Evolutionary conservation across 2,329 filamentous ascomycete genomes (phyloP), one percentile per base, ranked within the genome.

Genomic region (Colletotrichum sidae): DNA sequence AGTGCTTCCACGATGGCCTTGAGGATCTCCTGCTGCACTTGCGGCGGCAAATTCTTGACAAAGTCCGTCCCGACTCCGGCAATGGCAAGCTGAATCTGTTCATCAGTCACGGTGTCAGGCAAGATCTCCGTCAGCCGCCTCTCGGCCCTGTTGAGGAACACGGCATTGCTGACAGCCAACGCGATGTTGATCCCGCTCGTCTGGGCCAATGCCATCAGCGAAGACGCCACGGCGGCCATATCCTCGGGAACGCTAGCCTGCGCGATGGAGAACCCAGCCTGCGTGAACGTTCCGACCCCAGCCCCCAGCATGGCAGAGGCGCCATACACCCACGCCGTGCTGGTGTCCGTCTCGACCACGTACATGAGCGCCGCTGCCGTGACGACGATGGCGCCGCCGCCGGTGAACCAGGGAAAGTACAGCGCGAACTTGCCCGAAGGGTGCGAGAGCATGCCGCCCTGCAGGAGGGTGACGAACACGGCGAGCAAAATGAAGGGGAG

Each of bases 401-500:
- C 60, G 3, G 80, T 58, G 69, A 75, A 84, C 74, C 73, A 83
- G 0, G 75, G 77, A 72, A 75, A 76, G 69, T 79, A 82, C 17
- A 65, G 37, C 35, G 77, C 77, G 12, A 74, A 68, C 6, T 71
- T 73, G 1, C 59, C 63, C 1, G 63, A 66, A 1, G 47, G 59
- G n/a, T 49, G 59, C 37, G 59, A 57, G 12, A 63, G n/a, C n/a
- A 66, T 46, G 11, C 41, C 63, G 6, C 47, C 63, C 4, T 66
- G 59, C 8, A 81, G 70, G 17, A 76, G 72, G 44, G 72, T 69
- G 44, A 76, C 65, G 11, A 79, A 74, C 2, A 79, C 58, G 1
- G 80, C 42, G 10, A 66, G 38, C 4, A 61, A 11, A 47, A 83
- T 78, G 55, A 81, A 75, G 0, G 81, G 80, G 7, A 84, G 70